Evolutionary conservation across 169 alveolate genomes (phyloP), one percentile per base, ranked within the genome.

Genomic region (Theileria equi): DNA sequence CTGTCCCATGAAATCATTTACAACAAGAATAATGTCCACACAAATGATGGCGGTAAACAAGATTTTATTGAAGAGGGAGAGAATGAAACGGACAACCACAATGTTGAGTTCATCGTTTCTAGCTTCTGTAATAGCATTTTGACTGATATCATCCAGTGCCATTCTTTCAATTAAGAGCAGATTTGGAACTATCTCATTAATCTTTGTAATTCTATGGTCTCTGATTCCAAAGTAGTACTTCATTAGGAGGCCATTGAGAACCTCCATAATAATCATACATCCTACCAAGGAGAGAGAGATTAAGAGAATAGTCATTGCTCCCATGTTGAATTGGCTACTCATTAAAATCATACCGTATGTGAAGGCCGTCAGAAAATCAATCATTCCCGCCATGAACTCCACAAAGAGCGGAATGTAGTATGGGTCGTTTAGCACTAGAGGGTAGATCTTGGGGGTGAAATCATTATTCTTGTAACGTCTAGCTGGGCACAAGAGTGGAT

Each of bases 401-500:
- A 63, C 45, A 17, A 47, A 53, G 26, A 41, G 26, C 64, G 69
- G 41, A n/a, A 65, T 19, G 3, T 38, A 25, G 11, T 55, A 74
- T 5, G 74, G 40, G 38, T 74, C 84, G 35, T 63, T 34, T 13
- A 55, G 23, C 34, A 52, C 47, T 34, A 53, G 58, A n/a, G 73
- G n/a, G 62, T 48, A 64, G 45, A 74, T 74, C 41, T 53, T 43
- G 1, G 84, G 66, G 17, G 67, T 17, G 16, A 74, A 11, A 5
- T 74, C 84, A n/a, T 36, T 63, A 38, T 65, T 74, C 17, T 74
- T 69, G 34, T 57, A 41, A 4, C 84, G 34, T 21, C 65, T 47
- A 8, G 78, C 70, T 11, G 84, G 78, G 53, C 84, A 74, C 17
- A 32, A 4, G 13, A 53, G 45, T 11, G 84, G 84, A 32, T 74